Evolutionary conservation across 306 rosid genomes (phyloP), one percentile per base, ranked within the genome.

Genomic region (Coriaria nepalensis): DNA sequence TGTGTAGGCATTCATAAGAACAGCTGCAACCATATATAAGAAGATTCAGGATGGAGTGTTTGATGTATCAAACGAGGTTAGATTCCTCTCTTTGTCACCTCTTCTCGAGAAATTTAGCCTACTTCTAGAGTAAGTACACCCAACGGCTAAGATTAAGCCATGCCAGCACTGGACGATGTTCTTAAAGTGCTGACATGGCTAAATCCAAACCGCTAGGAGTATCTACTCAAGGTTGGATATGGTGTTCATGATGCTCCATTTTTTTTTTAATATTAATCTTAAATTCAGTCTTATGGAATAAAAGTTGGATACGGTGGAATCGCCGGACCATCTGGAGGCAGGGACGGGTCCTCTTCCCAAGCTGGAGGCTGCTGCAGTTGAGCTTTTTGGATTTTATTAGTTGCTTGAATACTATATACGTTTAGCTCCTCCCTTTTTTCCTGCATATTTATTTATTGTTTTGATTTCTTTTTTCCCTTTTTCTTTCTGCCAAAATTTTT

Each of bases 21-120:
- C 98, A 34, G 98, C 98, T 65, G 85, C 85, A 53, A 85, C 94
- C 73, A 92, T 92, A 64, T 92, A 79, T 78, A 92, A 82, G 68
- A 92, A 92, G 81, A 85, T 92, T 61, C 93, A 92, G 56, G 95
- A 92, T 75, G 98, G 98, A 52, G 87, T 92, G 36, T 92, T 92
- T 52, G 98, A 92, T 68, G 94, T 92, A 40, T 92, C 98, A 33
- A 92, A 92, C 68, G 98, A 92, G 93, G 98, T 90, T 55, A 38
- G 77, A 42, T 55, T 49, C 72, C 38, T 56, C 47, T 43, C 44
- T 37, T 46, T 38, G 0, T 32, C 8, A 20, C 3, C 29, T 20
- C 10, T 37, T 9, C 39, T 49, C 2, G 39, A 8, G 29, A 13
- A 48, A 9, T 7, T 10, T 14, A 20, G 45, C 10, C 4, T 40